Percentiles rank a stretch among this genome's conserved stretches.
Conservation (phyloP, 1,139 yeast genomes). For the Debaryomyces subglobosus region DNA sequence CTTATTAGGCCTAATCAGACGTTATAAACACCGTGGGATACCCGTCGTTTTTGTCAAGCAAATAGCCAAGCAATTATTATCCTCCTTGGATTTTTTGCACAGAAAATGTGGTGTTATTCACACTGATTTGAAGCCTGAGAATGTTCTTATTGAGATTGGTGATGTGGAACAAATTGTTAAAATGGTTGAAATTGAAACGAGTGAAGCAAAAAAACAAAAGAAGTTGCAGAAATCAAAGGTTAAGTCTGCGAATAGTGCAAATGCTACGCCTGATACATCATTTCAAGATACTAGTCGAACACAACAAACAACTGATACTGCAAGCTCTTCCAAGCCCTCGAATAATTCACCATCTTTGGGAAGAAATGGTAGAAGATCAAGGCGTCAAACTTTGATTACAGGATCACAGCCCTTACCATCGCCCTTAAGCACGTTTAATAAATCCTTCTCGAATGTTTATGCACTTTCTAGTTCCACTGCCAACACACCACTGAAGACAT, state of each 20-base stretch:
- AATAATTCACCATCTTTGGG: conserved; percentile 43
- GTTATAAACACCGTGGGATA: conserved; percentile 71
- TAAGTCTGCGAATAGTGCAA: conserved; percentile 17
- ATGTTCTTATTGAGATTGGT: conserved; percentile 77
- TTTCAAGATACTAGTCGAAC: conserved; percentile 13
- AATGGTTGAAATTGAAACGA: conserved; percentile 57
- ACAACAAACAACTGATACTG: conserved; percentile 5
- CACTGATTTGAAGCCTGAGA: conserved; percentile 90
- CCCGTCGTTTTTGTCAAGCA: conserved; percentile 78
- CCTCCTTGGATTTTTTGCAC: conserved; percentile 80
- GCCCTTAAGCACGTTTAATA: conserved; percentile 58
- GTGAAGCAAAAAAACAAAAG: conserved; percentile 45
- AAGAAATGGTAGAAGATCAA: conserved; percentile 56
- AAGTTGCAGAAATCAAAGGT: conserved; percentile 35
- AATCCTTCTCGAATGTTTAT: conserved; percentile 40
- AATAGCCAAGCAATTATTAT: conserved; percentile 74
- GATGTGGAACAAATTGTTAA: conserved; percentile 72
- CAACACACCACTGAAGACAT: conserved; percentile 42
- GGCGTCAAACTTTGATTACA: conserved; percentile 77
- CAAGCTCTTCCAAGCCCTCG: conserved; percentile 19
- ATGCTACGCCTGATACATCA: conserved; percentile 20
- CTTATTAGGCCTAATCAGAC: conserved; percentile 66
- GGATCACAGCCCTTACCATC: conserved; percentile 88
- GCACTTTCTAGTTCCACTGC: conserved; percentile 45
- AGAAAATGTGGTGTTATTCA: conserved; percentile 88